phyloP scores from a whole-genome alignment of 306 rosid genomes.

The Inga leiocalycina region DNA sequence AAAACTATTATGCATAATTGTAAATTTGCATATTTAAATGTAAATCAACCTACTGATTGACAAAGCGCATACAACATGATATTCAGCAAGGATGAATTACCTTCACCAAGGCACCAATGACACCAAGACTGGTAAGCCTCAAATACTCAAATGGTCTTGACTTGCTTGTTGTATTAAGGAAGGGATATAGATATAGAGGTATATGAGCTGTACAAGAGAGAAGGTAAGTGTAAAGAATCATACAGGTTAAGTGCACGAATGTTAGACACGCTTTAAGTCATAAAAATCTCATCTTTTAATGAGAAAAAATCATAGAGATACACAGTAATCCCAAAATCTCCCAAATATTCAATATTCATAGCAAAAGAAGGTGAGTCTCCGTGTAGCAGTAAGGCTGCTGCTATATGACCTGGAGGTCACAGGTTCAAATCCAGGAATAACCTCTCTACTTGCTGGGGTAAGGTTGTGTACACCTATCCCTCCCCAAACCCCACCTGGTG shows the following conservation, averaged over 20 bases:
- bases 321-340: too few relatives aligned
- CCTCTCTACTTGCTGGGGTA: too few relatives aligned
- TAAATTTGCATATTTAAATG: neutral
- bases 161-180: constrained; percentile 93
- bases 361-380: too few relatives aligned
- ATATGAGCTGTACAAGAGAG: constrained; percentile 79
- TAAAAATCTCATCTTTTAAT: neutral
- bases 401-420: too few relatives aligned
- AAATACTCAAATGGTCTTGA: constrained; percentile 94
- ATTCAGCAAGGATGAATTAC: constrained; percentile 48
- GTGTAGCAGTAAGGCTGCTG: too few relatives aligned
- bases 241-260: neutral
- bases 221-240: constrained; percentile 20
- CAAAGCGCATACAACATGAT: constrained; percentile 25
- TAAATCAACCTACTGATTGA: neutral
- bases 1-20: neutral
- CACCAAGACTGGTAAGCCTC: constrained; percentile 97
- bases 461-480: too few relatives aligned
- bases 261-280: neutral
- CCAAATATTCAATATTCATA: too few relatives aligned
- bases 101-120: constrained; percentile 97
- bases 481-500: too few relatives aligned
- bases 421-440: too few relatives aligned
- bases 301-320: constrained; percentile 3
- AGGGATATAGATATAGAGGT: constrained; percentile 90